phyloP scores from a whole-genome alignment of 148 eudicot species.

The Dianthus caryophyllus region DNA sequence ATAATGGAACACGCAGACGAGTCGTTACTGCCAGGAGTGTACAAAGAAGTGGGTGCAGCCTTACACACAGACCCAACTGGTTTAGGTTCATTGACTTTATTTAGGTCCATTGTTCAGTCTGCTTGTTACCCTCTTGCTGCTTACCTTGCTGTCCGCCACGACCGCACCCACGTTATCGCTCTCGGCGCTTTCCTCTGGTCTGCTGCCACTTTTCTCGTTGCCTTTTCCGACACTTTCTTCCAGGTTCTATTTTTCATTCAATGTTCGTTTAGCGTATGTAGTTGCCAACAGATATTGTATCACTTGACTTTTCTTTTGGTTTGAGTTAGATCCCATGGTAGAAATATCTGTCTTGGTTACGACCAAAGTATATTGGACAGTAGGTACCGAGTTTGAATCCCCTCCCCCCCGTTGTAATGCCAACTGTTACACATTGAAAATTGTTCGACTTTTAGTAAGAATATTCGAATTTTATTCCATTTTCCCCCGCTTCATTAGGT shows the following conservation, averaged over 20 bases:
- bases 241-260: conserved; percentile 44
- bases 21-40: conserved; percentile 70
- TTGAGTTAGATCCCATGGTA: too few species aligned
- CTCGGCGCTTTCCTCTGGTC: conserved; percentile 87
- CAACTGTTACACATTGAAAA: too few species aligned
- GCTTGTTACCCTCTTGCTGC: conserved; percentile 76
- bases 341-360: too few species aligned
- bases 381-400: too few species aligned
- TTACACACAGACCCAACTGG: conserved; percentile 75
- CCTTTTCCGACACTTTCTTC: conserved; percentile 54
- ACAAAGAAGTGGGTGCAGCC: conserved; percentile 75
- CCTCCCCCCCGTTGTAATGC: too few species aligned
- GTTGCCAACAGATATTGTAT: too few species aligned
- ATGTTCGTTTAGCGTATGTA: too few species aligned
- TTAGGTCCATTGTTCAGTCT: conserved; percentile 71
- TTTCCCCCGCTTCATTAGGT: too few species aligned
- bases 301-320: too few species aligned
- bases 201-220: conserved; percentile 78
- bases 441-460: too few species aligned
- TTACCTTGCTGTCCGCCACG: conserved; percentile 57
- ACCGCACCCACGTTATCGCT: conserved; percentile 74
- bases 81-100: conserved; percentile 68
- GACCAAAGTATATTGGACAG: too few species aligned
- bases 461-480: too few species aligned
- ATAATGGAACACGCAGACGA: conserved; percentile 88